phyloP scores from a whole-genome alignment of 1,284 basidiomycete species.

The Apiotrichum akiyoshidainum region DNA sequence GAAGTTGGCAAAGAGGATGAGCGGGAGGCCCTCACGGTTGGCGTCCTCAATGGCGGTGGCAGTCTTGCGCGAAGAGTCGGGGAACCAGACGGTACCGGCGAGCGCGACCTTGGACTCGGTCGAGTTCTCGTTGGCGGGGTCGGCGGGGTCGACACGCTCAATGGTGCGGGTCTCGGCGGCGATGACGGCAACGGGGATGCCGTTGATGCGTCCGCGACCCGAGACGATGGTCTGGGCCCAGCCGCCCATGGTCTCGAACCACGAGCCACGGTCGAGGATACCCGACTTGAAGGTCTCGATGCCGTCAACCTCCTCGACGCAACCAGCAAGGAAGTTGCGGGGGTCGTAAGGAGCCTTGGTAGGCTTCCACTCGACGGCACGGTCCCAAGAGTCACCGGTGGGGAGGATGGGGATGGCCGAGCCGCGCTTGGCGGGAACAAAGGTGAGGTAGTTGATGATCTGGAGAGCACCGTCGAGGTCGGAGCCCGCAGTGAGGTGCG shows the following conservation, averaged over 20 bases:
- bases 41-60: constrained; percentile 99
- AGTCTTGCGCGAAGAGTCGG: constrained; percentile 99
- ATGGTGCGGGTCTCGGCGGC: constrained; percentile 88
- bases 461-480: constrained; percentile 91
- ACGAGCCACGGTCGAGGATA: constrained; percentile 95
- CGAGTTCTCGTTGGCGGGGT: constrained; percentile 97
- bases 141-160: constrained; percentile 93
- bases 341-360: constrained; percentile 96
- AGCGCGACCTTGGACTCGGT: constrained; percentile 98
- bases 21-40: constrained; percentile 90
- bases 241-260: constrained; percentile 62
- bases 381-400: constrained; percentile 81
- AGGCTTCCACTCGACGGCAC: constrained; percentile 83
- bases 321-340: constrained; percentile 95
- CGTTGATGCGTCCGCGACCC: constrained; percentile 91
- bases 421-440: constrained; percentile 73
- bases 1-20: constrained; percentile 99
- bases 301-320: constrained; percentile 69
- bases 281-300: constrained; percentile 73
- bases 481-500: constrained; percentile 89
- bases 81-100: constrained; percentile 99
- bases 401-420: constrained; percentile 70
- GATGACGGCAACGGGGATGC: constrained; percentile 96
- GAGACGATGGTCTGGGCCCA: constrained; percentile 97
- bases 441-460: constrained; percentile 93